Conservation (phyloP, 345 rosid genomes). For the Acer campestre region DNA sequence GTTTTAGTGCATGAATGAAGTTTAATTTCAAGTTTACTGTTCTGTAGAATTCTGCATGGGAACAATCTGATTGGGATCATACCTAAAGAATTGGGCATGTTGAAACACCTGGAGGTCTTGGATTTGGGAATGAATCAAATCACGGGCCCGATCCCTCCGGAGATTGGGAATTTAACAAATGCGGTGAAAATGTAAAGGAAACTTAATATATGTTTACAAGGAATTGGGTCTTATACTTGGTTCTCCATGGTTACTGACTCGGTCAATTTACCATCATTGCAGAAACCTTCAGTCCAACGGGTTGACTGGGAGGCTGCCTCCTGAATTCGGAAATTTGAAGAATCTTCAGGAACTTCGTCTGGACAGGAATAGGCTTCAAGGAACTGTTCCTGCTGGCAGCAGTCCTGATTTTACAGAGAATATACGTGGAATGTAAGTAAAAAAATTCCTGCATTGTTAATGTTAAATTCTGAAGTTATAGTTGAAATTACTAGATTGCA, state of each 20-base stretch:
- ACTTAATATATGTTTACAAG: constrained; percentile 5
- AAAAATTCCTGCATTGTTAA: background rate
- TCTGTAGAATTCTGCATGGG: constrained; percentile 68
- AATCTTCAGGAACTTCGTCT: constrained; percentile 75
- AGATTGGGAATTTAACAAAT: constrained; percentile 68
- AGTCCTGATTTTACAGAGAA: constrained; percentile 31
- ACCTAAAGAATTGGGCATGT: constrained; percentile 84
- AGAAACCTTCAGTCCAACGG: constrained; percentile 97
- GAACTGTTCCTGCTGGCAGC: constrained; percentile 65
- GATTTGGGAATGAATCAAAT: constrained; percentile 90
- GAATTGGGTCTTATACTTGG: constrained; percentile 12
- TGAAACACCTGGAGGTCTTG: constrained; percentile 72
- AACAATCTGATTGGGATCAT: constrained; percentile 74
- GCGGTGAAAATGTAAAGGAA: constrained; percentile 54
- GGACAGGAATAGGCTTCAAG: constrained; percentile 89
- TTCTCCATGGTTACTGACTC: constrained; percentile 5
- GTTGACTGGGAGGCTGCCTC: constrained; percentile 76
- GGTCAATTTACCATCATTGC: constrained; percentile 26
- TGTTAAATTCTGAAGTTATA: background rate
- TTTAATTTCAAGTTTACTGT: constrained; percentile 24
- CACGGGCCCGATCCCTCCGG: constrained; percentile 83
- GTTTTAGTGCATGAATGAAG: background rate
- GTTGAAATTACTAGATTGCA: background rate
- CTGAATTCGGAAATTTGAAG: constrained; percentile 77
- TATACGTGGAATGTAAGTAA: constrained; percentile 57